Base-by-base conservation (phyloP, 306 rosid species). In the Sesbania bispinosa region DNA sequence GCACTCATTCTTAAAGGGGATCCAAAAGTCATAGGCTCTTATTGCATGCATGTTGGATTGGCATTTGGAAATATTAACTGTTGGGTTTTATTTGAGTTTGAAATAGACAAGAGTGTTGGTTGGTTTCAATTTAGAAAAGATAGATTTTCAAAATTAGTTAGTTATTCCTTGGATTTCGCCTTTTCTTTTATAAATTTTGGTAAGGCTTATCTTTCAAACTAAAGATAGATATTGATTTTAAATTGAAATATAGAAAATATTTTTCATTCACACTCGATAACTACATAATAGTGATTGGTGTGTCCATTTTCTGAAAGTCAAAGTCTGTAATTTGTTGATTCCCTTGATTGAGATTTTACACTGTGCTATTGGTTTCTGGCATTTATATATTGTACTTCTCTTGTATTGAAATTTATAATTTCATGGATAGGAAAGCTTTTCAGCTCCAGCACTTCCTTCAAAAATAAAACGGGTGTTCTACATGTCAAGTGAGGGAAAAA, bases 401-500 rank as follows among this genome's bases (percentile, higher is more conserved):
- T 23, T 64, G 57, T 67, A 62, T 69, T 84, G 43, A 73, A 69
- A 46, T 76, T 62, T 74, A 71, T 67, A 36, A 72, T 76, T 77
- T 78, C 36, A 60, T 73, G 77, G 79, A 65, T 80, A 93, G 98
- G 92, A 67, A 71, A 81, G 81, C 71, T 83, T 79, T 78, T 87
- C 82, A 15, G 74, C 80, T 79, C 87, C 88, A 47, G 89, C 82
- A 14, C 98, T 93, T 80, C 84, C 98, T 81, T 84, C 98, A 42
- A 88, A 88, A 79, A 93, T 93, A 79, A 93, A 93, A 81, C 84
- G 92, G 71, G 97, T 93, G 66, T 93, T 93, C 85, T 93, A 93
- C 92, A 93, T 93, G 96, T 93, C 98, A 68, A 93, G 97, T 26
- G 96, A 93, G 82, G 98, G 97, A 4, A 68, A 84, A 81, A 93